These are phyloP conservation scores for Geotrichum bryndzae DNA, from an alignment of 1,139 yeast species.

Conservation along the genomic window DNA sequence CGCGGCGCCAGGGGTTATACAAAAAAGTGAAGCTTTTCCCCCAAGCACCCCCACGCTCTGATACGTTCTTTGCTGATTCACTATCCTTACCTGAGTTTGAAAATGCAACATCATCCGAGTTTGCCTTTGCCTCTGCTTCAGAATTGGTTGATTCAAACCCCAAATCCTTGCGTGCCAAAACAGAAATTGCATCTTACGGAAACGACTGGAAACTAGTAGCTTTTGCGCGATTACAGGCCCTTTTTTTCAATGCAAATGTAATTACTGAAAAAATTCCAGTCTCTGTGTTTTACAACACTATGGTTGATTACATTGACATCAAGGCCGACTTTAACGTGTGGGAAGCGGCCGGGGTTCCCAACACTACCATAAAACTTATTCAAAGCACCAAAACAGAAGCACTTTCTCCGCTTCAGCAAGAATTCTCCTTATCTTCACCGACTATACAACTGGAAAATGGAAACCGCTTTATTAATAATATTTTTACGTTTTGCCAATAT, in stretches of 20 bases:
- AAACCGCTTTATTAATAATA: conserved; percentile 6
- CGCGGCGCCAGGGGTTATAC: conserved; percentile 3
- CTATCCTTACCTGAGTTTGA: background rate
- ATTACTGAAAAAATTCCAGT: conserved; percentile 40
- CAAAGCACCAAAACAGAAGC: background rate
- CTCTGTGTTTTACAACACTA: conserved; percentile 65
- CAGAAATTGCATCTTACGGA: conserved; percentile 58
- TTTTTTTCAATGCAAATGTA: conserved; percentile 52
- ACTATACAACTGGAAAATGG: conserved; percentile 4
- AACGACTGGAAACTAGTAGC: conserved; percentile 75
- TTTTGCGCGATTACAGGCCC: conserved; percentile 53
- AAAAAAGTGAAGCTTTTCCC: background rate
- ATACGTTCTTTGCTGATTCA: background rate
- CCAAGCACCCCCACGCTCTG: background rate
- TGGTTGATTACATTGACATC: conserved; percentile 74
- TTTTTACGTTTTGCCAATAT: conserved; percentile 57
- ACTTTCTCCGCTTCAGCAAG: background rate
- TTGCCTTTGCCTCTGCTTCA: background rate
- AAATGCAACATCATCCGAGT: background rate
- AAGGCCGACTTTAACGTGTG: conserved; percentile 77
- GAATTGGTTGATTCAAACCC: background rate
- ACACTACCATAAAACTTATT: background rate
- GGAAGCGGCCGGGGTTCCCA: conserved; percentile 40
- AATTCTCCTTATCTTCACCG: background rate
- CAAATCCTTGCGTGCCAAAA: conserved; percentile 28